phyloP scores from a whole-genome alignment of 306 rosid species.

The Medicago lupulina region DNA sequence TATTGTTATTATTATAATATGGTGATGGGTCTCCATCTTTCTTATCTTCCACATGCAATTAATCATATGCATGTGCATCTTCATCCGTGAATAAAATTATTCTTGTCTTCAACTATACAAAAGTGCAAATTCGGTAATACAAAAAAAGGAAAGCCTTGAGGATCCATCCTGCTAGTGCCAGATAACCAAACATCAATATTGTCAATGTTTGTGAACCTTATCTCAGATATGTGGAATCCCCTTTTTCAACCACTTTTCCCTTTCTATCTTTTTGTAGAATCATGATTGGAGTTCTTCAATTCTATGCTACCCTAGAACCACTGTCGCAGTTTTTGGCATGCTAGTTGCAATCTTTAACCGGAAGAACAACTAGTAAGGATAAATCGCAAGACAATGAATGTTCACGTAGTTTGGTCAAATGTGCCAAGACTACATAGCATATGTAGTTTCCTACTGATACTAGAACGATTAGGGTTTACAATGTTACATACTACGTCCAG shows the following conservation, averaged over 20 bases:
- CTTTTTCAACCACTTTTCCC: constrained; percentile 24
- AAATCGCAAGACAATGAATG: too few species aligned
- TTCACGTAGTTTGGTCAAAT: too few species aligned
- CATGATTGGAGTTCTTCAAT: background rate
- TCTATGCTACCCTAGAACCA: background rate
- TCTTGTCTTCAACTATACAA: constrained; percentile 61
- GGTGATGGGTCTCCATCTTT: constrained; percentile 54
- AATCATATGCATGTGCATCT: constrained; percentile 58
- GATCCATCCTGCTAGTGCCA: constrained; percentile 6
- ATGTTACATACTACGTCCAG: too few species aligned
- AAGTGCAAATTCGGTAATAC: constrained; percentile 56
- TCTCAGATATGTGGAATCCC: constrained; percentile 12
- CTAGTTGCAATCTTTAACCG: background rate
- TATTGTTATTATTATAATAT: background rate
- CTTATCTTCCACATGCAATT: constrained; percentile 50
- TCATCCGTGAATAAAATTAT: constrained; percentile 45
- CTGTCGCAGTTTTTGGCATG: too few species aligned
- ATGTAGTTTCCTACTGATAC: too few species aligned
- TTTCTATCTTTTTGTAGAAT: constrained; percentile 23
- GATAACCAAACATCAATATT: constrained; percentile 38
- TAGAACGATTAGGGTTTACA: too few species aligned
- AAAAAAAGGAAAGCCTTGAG: constrained; percentile 29
- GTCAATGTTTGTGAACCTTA: constrained; percentile 45
- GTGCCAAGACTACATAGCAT: too few species aligned
- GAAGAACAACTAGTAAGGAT: too few species aligned